Conservation (phyloP, 495 filamentous ascomycete genomes). For the Penicillium canariense region DNA sequence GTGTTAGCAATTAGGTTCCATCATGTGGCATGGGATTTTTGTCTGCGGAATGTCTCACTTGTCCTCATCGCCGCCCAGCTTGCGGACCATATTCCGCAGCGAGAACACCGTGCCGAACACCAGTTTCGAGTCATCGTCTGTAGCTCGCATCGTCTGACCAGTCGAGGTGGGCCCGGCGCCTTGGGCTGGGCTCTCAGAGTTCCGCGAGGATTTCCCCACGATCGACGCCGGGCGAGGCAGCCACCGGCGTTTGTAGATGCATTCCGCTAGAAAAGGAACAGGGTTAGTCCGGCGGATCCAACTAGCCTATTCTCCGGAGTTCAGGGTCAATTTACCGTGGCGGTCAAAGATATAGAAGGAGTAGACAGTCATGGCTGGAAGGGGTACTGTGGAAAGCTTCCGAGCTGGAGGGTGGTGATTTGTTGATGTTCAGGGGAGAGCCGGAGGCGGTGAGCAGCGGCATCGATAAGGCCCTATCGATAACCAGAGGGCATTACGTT, state of each 20-base stretch:
- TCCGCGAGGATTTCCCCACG: conserved; percentile 37
- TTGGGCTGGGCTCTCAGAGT: conserved; percentile 25
- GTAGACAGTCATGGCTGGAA: conserved; percentile 77
- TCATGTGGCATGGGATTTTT: background rate
- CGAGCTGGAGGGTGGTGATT: conserved; percentile 7
- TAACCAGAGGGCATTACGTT: conserved; percentile 1
- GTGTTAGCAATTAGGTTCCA: background rate
- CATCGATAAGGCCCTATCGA: background rate
- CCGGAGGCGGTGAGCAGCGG: conserved; percentile 23
- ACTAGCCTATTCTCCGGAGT: background rate
- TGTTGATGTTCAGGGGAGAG: conserved; percentile 30
- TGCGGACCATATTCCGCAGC: conserved; percentile 92
- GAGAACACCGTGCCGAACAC: conserved; percentile 97
- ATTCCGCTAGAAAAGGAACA: conserved; percentile 66
- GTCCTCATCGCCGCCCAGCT: conserved; percentile 87
- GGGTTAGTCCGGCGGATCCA: background rate
- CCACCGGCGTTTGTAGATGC: conserved; percentile 92
- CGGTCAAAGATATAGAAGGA: conserved; percentile 99
- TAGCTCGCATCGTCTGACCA: conserved; percentile 52
- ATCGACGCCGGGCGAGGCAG: conserved; percentile 47
- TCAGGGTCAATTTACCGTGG: conserved; percentile 69
- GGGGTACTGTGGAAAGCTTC: background rate
- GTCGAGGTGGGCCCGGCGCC: conserved; percentile 33
- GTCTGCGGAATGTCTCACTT: conserved; percentile 42
- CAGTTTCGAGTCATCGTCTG: conserved; percentile 89